Percentiles rank a stretch among this genome's conserved stretches.
Evolutionary conservation across 2,329 filamentous ascomycete species (phyloP).

Genomic region (Colletotrichum filicis): DNA sequence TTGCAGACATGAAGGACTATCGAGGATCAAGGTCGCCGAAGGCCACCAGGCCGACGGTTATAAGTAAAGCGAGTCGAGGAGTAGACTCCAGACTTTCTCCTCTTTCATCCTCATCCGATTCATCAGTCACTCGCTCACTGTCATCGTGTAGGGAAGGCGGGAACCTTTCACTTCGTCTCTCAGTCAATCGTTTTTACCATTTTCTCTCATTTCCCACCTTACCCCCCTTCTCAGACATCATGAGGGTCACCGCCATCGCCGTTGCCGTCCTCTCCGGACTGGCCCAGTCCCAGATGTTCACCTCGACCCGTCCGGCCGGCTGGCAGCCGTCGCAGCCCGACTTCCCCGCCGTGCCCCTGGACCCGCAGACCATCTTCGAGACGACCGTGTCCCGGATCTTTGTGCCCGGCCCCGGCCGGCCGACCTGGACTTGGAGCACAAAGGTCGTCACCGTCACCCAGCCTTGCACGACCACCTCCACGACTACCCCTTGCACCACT

Average conservation of each 20-base stretch:
- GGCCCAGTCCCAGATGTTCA: conserved; percentile 1
- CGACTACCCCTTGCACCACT: not conserved
- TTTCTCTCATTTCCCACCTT: conserved; percentile 8
- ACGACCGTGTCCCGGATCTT: not conserved
- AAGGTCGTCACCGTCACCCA: not conserved
- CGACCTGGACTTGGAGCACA: not conserved
- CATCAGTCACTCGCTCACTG: conserved; percentile 32
- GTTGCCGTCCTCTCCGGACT: conserved; percentile 30
- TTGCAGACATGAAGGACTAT: not conserved
- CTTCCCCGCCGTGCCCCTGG: conserved; percentile 12
- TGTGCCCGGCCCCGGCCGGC: not conserved
- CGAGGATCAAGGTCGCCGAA: not conserved
- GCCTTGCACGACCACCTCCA: not conserved
- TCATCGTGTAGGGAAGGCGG: conserved; percentile 23
- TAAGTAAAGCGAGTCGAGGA: conserved; percentile 13
- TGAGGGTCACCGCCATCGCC: conserved; percentile 26
- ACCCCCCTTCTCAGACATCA: not conserved
- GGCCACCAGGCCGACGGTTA: not conserved
- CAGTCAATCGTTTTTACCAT: conserved; percentile 28
- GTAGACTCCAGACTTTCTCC: not conserved
- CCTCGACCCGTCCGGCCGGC: not conserved
- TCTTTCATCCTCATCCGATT: conserved; percentile 16
- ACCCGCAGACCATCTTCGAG: not conserved
- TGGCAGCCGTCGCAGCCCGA: not conserved
- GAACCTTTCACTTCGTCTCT: conserved; percentile 18